phyloP scores from a whole-genome alignment of 768 basidiomycete species.

The Basidioascus undulatus region DNA sequence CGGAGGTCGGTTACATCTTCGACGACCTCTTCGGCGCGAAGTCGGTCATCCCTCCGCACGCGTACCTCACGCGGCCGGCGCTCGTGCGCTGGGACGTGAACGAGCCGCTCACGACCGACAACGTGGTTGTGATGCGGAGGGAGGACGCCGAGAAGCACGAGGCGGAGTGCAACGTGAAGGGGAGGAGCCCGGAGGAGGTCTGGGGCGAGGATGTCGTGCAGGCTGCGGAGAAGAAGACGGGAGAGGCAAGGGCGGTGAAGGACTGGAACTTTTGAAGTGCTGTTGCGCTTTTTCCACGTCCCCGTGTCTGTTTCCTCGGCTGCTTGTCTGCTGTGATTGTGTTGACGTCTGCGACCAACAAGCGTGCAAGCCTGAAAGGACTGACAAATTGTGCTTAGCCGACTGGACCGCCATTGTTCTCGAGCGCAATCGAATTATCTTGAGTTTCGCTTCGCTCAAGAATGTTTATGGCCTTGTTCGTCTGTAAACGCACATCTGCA shows the following conservation, averaged over 20 bases:
- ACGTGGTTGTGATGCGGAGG: constrained; percentile 62
- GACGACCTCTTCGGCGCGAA: constrained; percentile 61
- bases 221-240: constrained; percentile 32
- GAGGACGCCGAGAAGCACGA: constrained; percentile 31
- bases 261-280: too few relatives aligned
- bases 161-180: constrained; percentile 16
- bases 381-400: too few relatives aligned
- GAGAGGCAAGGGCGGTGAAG: constrained; percentile 29
- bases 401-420: too few relatives aligned
- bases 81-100: constrained; percentile 58
- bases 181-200: constrained; percentile 27
- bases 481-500: too few relatives aligned
- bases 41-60: constrained; percentile 46
- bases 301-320: too few relatives aligned
- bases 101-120: constrained; percentile 41
- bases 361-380: too few relatives aligned
- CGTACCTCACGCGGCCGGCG: constrained; percentile 44
- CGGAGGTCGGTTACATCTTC: constrained; percentile 59
- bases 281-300: too few relatives aligned
- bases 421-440: too few relatives aligned
- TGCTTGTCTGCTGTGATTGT: too few relatives aligned
- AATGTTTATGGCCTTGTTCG: too few relatives aligned
- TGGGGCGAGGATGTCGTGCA: constrained; percentile 44
- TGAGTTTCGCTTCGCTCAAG: too few relatives aligned
- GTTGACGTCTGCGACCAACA: too few relatives aligned